Evolutionary conservation across 1,284 basidiomycete species (phyloP).

Genomic region (Fomitopsis palustris): DNA sequence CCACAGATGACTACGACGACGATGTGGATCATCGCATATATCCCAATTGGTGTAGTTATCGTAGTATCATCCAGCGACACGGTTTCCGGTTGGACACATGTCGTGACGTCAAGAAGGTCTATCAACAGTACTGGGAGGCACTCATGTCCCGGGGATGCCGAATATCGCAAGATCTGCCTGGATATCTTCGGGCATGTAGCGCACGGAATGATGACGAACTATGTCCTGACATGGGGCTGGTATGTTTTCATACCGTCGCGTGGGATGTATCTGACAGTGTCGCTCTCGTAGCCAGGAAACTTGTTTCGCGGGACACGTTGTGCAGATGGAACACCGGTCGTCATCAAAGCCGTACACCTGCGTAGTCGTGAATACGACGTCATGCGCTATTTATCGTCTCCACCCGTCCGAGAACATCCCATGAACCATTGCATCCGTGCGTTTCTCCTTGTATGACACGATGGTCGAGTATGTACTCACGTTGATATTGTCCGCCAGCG

Average conservation of each 20-base stretch:
- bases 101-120: slow-evolving; percentile 57
- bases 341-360: slow-evolving; percentile 66
- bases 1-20: slow-evolving; percentile 66
- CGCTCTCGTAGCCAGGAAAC: slow-evolving; percentile 53
- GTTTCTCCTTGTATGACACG: not conserved
- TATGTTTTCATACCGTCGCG: slow-evolving; percentile 31
- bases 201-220: slow-evolving; percentile 50
- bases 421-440: slow-evolving; percentile 75
- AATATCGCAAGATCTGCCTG: slow-evolving; percentile 27
- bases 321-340: slow-evolving; percentile 46
- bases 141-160: slow-evolving; percentile 21
- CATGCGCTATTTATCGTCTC: slow-evolving; percentile 50
- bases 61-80: slow-evolving; percentile 40
- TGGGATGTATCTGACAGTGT: not conserved
- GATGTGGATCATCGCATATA: slow-evolving; percentile 53
- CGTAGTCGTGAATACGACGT: slow-evolving; percentile 59
- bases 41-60: slow-evolving; percentile 60
- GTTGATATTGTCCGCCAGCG: slow-evolving; percentile 36
- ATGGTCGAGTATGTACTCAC: slow-evolving; percentile 3
- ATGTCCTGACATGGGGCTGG: slow-evolving; percentile 67
- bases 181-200: slow-evolving; percentile 33
- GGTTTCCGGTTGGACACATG: slow-evolving; percentile 67
- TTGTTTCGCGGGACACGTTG: slow-evolving; percentile 62
- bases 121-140: slow-evolving; percentile 35
- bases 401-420: slow-evolving; percentile 48